Evolutionary conservation across 2,329 filamentous ascomycete genomes (phyloP), one percentile per base, ranked within the genome.

Genomic region (Epichloe elymi): DNA sequence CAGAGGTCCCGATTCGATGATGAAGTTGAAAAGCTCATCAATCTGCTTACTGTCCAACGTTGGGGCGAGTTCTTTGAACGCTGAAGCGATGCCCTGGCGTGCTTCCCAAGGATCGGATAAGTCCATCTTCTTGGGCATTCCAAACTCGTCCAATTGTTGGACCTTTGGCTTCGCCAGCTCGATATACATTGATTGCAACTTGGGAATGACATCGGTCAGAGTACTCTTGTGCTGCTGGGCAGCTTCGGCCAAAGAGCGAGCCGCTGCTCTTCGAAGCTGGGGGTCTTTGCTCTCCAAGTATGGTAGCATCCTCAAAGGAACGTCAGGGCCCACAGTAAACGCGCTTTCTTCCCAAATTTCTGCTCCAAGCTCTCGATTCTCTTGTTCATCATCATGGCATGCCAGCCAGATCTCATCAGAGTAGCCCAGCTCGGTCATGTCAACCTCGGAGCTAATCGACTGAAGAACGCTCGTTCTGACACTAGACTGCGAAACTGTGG

Each of bases 341-440:
- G 80, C 85, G 63, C 91, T 95, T 61, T 96, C 93, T 61, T 95
- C 88, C 93, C 93, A 98, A 37, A 98, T 95, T 12, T 91, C 86
- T 48, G 76, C 78, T 6, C 86, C 91, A 49, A 95, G 74, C 44
- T 89, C 87, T 8, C 77, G 78, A 60, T 97, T 97, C 64, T 97
- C 90, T 42, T 85, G 80, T 19, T 88, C 80, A 59, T 95, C 88
- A 57, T 98, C 93, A 60, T 98, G 90, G 61, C 83, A 91, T 42
- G 87, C 87, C 41, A 98, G 75, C 89, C 89, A 98, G 20, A 98
- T 85, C 63, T 97, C 87, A 54, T 93, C 85, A 3, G 86, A 93
- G 61, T 89, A 93, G 33, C 83, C 78, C 36, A 90, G 74, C 49
- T 96, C 90, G 51, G 85, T 90, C 72, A 98, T 79, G 64, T 97